Evolutionary conservation across 495 filamentous ascomycete genomes (phyloP), one percentile per base, ranked within the genome.

Genomic region (Zalerion maritima): DNA sequence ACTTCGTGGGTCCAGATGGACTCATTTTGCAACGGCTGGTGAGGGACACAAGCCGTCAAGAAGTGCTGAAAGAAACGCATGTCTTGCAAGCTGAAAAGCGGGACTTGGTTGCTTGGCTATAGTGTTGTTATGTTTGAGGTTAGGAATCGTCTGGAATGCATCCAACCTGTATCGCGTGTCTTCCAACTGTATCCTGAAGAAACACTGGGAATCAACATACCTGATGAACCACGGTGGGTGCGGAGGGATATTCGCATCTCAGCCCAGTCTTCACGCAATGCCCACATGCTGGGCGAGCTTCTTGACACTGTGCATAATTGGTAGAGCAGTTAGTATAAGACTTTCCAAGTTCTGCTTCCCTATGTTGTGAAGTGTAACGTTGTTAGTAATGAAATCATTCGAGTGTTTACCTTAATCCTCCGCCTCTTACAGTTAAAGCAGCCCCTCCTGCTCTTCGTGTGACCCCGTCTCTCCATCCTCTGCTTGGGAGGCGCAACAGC

Each of bases 31-130:
- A 74, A 46, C 0, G 71, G 71, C 18, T 75, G 64, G 46, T 72
- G 62, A 4, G 71, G 73, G 34, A 68, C 64, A 31, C 69, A 71
- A 6, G 43, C 48, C 12, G 63, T 34, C 14, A 75, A 49, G 31
- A 77, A 74, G 36, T 73, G 66, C 45, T 77, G 68, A 46, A 75
- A 75, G 38, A 74, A 64, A 28, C 69, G 60, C 46, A 76, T 66
- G 45, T 75, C 71, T 13, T 66, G 53, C 11, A 63, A 48, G 20
- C 55, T 64, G 45, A 72, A 72, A 0, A 64, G 39, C 12, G 63
- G 60, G 17, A 57, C 41, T 14, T 55, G 54, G 22, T 57, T 44
- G 17, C 54, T 51, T 1, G 58, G 58, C 52, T 62, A 34, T 15
- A 22, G 1, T 18, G 31, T 10, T 11, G 28, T 38, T 29, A 41